Evolutionary conservation across 768 basidiomycete genomes (phyloP).

Genomic region (Lactarius sanguifluus): DNA sequence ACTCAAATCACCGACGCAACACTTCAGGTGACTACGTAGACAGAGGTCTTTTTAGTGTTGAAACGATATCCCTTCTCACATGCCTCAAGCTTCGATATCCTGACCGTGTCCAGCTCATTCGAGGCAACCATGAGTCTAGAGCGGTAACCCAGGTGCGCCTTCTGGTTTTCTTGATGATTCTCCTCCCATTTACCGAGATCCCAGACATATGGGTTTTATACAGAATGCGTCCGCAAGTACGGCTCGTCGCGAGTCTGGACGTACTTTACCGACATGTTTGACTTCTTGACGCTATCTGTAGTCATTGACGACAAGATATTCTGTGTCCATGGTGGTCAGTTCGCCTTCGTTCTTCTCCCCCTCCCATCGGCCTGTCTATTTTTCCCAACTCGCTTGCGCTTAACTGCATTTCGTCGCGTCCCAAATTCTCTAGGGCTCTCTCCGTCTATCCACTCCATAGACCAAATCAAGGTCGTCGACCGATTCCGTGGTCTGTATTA

Average conservation of each 20-base stretch:
- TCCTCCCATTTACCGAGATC: slow-evolving; percentile 5
- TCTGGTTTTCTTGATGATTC: slow-evolving; percentile 17
- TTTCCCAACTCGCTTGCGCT: slow-evolving; percentile 15
- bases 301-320: slow-evolving; percentile 99
- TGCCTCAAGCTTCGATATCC: slow-evolving; percentile 97
- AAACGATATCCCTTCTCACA: slow-evolving; percentile 95
- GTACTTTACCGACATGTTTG: slow-evolving; percentile 99
- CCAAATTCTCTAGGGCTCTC: slow-evolving; percentile 65
- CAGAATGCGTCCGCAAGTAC: slow-evolving; percentile 97
- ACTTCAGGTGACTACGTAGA: slow-evolving; percentile 94
- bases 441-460: slow-evolving; percentile 97
- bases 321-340: slow-evolving; percentile 94
- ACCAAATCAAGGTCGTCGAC: slow-evolving; percentile 99
- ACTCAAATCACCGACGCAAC: background rate
- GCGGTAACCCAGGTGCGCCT: slow-evolving; percentile 94
- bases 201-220: slow-evolving; percentile 98
- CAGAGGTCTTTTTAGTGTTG: slow-evolving; percentile 95
- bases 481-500: slow-evolving; percentile 81
- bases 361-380: slow-evolving; percentile 11
- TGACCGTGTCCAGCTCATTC: slow-evolving; percentile 92
- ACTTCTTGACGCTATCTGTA: slow-evolving; percentile 94
- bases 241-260: slow-evolving; percentile 96
- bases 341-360: slow-evolving; percentile 9
- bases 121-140: slow-evolving; percentile 97
- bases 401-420: slow-evolving; percentile 1